Evolutionary conservation across 2,329 filamentous ascomycete species (phyloP).

Genomic region (Phaeosphaeria sp.): DNA sequence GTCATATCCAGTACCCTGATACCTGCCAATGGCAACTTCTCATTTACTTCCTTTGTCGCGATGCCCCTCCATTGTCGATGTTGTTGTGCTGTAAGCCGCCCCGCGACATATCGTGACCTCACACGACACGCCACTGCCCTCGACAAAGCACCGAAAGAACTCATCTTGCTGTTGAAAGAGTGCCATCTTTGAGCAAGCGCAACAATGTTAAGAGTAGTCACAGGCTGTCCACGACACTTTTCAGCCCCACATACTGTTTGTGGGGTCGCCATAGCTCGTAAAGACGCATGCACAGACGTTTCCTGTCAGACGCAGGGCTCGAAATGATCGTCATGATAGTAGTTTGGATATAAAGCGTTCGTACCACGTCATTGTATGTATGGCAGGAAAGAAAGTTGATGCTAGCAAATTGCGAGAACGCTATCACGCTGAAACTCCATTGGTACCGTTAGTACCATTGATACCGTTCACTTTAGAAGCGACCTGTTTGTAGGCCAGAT

Average conservation of each 20-base stretch:
- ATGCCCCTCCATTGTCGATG: conserved; percentile 36
- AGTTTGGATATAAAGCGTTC: conserved; percentile 16
- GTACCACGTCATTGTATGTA: conserved; percentile 4
- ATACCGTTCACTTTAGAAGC: conserved; percentile 14
- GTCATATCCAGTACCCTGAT: conserved; percentile 95
- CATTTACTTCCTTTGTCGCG: conserved; percentile 49
- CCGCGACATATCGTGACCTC: conserved; percentile 1
- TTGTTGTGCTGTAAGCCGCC: conserved; percentile 7
- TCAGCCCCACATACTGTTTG: conserved; percentile 37
- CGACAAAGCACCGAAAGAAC: conserved; percentile 9
- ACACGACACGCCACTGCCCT: conserved; percentile 7
- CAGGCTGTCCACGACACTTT: conserved; percentile 2
- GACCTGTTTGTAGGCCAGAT: conserved; percentile 23
- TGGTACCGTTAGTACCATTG: conserved; percentile 16
- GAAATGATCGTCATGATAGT: not conserved
- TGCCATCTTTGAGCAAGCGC: conserved; percentile 7
- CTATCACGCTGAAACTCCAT: conserved; percentile 9
- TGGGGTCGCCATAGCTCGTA: conserved; percentile 26
- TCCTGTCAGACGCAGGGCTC: not conserved
- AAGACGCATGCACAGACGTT: conserved; percentile 18
- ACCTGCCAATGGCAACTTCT: conserved; percentile 75
- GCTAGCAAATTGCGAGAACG: not conserved
- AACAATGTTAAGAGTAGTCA: conserved; percentile 9
- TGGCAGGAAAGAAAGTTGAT: not conserved
- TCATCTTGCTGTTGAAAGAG: conserved; percentile 19